A percentile compares a stretch with the other conserved stretches of the same genome.
These are phyloP conservation scores for Ilyonectria sp. DNA, from an alignment of 2,329 filamentous ascomycete genomes.

Conservation along the genomic window DNA sequence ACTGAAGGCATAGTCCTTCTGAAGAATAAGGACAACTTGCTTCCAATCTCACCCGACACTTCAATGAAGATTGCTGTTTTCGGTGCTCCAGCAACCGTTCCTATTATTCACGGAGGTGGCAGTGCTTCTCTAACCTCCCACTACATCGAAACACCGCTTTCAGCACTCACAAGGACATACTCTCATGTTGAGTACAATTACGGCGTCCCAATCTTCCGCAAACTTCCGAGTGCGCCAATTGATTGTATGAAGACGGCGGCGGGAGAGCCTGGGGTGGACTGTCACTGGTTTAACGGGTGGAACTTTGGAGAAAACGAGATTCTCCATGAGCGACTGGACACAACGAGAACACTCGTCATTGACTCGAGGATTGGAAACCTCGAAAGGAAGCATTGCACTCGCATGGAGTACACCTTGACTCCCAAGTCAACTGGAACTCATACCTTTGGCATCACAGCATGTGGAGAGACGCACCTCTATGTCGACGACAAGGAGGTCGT, in stretches of 20 bases:
- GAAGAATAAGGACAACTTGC: constrained; percentile 69
- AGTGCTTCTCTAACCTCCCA: constrained; percentile 12
- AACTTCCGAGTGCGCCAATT: constrained; percentile 9
- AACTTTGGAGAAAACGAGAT: constrained; percentile 21
- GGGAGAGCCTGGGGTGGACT: neutral
- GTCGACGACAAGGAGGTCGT: constrained; percentile 13
- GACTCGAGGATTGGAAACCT: constrained; percentile 27
- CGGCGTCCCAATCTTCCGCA: constrained; percentile 21
- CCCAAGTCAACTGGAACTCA: constrained; percentile 12
- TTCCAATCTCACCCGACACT: constrained; percentile 60
- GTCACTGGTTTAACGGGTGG: constrained; percentile 27
- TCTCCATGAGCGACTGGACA: constrained; percentile 1
- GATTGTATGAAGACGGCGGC: neutral
- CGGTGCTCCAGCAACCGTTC: constrained; percentile 45
- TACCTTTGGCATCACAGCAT: constrained; percentile 28
- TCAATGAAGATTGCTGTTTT: constrained; percentile 37
- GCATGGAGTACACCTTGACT: constrained; percentile 22
- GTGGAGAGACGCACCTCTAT: constrained; percentile 3
- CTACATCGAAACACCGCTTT: neutral
- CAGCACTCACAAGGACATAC: neutral
- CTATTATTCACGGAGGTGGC: constrained; percentile 44
- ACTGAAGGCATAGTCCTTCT: constrained; percentile 64
- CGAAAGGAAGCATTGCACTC: constrained; percentile 21
- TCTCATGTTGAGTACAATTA: neutral
- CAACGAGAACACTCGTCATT: constrained; percentile 32